Base-by-base conservation (phyloP, 2,329 filamentous ascomycete genomes). In the Aureobasidium pullulans region DNA sequence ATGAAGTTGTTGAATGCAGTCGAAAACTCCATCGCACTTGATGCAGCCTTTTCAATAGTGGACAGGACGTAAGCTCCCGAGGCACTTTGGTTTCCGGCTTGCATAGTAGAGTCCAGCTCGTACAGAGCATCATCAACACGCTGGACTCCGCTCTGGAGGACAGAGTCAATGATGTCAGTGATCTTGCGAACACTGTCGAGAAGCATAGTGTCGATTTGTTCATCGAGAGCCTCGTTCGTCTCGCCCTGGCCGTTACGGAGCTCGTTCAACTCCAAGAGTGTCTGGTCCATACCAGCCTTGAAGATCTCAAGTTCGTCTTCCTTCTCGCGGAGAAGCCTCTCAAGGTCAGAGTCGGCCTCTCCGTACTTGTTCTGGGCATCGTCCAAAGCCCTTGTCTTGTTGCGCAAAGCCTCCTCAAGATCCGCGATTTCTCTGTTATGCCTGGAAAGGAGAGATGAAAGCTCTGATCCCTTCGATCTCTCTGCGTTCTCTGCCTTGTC, bases 1-100 rank as follows among this genome's bases (percentile, higher is more conserved):
- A 99, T 95, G 73, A 95, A 97, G 75, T 96, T 96, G 78, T 96
- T 99, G 81, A 97, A 99, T 0, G 94, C 87, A 0, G 93, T 97
- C 1, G 93, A 94, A 74, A 99, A 99, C 71, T 99, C 94, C 74
- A 95, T 97, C 11, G 94, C 90, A 64, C 86, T 96, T 9, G 91
- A 85, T 7, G 92, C 94, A 0, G 94, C 92, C 78, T 97, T 99
- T 72, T 99, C 94, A 61, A 97, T 92, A 72, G 97, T 93, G 1
- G 93, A 97, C 53, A 99, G 80, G 11, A 99, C 92, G 70, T 95
- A 97, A 1, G 93, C 84, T 13, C 94, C 91, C 42, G 92, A 96
- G 1, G 94, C 94, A 69, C 95, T 99, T 76, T 97, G 94, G 77
- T 99, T 99, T 73, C 94, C 94, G 42, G 93, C 94, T 72, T 97